A percentile compares a stretch with the other conserved stretches of the same genome.
These are phyloP conservation scores for Daldinia concentrica DNA, from an alignment of 495 filamentous ascomycete genomes.

Conservation along the genomic window DNA sequence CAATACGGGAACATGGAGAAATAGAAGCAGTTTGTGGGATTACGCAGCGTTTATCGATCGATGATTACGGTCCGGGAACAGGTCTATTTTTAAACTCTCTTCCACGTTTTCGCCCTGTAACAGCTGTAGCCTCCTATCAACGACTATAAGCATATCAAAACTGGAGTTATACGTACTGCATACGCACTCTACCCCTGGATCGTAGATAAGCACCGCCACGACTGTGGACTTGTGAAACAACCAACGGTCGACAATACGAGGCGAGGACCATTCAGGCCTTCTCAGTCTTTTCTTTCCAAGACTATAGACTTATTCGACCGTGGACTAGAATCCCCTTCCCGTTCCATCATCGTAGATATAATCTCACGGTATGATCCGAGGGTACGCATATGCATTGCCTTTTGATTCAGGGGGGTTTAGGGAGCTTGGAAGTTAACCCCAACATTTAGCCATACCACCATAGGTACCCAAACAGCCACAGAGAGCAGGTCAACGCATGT, in stretches of 20 bases:
- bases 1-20: conserved; percentile 27
- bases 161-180: conserved; percentile 11
- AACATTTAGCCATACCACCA: conserved; percentile 34
- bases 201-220: conserved; percentile 43
- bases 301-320: not conserved
- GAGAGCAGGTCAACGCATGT: conserved; percentile 26
- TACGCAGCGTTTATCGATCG: conserved; percentile 23
- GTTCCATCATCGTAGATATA: conserved; percentile 1
- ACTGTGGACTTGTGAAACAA: conserved; percentile 22
- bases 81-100: conserved; percentile 39
- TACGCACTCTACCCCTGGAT: conserved; percentile 28
- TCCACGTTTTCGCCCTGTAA: conserved; percentile 42
- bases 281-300: not conserved
- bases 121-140: conserved; percentile 31
- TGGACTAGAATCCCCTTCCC: not conserved
- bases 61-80: conserved; percentile 32
- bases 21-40: conserved; percentile 24
- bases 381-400: conserved; percentile 14
- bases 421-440: conserved; percentile 24
- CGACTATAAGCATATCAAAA: conserved; percentile 30
- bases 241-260: conserved; percentile 30
- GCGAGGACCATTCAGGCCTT: not conserved
- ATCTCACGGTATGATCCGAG: conserved; percentile 39
- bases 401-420: conserved; percentile 12
- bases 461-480: not conserved